phyloP scores from a whole-genome alignment of 352 stramenopile species.

The Phytophthora cryptogea region DNA sequence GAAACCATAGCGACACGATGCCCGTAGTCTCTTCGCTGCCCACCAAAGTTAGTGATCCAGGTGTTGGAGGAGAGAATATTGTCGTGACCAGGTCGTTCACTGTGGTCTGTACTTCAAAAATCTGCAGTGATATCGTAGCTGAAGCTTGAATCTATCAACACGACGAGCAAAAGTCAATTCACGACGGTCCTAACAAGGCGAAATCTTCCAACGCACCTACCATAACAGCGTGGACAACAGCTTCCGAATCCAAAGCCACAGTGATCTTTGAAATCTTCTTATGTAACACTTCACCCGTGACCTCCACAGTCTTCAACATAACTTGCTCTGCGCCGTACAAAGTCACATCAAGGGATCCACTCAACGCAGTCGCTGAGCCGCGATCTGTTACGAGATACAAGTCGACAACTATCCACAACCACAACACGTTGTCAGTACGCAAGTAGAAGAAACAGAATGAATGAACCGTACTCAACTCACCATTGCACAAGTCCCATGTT shows the following conservation, averaged over 20 bases:
- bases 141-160: constrained; percentile 26
- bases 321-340: constrained; percentile 28
- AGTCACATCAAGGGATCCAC: constrained; percentile 14
- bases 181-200: background rate
- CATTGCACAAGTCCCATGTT: constrained; percentile 46
- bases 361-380: constrained; percentile 7
- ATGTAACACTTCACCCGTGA: constrained; percentile 15
- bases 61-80: constrained; percentile 22
- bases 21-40: constrained; percentile 12
- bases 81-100: constrained; percentile 30
- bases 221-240: constrained; percentile 16
- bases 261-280: constrained; percentile 23
- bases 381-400: constrained; percentile 33
- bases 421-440: background rate
- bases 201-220: constrained; percentile 3
- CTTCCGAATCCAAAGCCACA: constrained; percentile 10
- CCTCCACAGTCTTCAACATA: constrained; percentile 9
- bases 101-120: constrained; percentile 40
- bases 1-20: constrained; percentile 32
- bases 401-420: constrained; percentile 27
- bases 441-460: background rate
- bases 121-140: constrained; percentile 14
- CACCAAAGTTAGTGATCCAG: constrained; percentile 19
- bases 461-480: constrained; percentile 8
- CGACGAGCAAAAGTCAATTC: background rate